Conservation (phyloP, 2,329 filamentous ascomycete genomes). For the Curvularia spicifera region DNA sequence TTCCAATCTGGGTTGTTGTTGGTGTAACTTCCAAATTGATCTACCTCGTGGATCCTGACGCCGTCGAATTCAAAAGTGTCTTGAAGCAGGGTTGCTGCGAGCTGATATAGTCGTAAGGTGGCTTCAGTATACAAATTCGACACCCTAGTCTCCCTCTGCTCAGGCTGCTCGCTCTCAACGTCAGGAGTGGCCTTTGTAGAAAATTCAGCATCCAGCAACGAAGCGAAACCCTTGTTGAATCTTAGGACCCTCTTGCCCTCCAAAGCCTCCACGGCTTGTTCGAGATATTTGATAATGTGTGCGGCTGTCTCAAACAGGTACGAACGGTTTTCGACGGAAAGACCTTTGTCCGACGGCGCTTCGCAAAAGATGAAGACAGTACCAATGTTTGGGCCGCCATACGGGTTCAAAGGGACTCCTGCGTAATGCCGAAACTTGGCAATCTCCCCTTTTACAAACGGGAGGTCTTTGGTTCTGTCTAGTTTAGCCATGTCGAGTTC, state of each 20-base stretch:
- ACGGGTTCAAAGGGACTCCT: conserved; percentile 14
- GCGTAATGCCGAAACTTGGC: conserved; percentile 16
- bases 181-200: conserved; percentile 2
- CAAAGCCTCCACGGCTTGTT: conserved; percentile 14
- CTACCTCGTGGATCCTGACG: conserved; percentile 12
- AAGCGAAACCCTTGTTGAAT: conserved; percentile 14
- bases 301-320: conserved; percentile 10
- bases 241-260: conserved; percentile 10
- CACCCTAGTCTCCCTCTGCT: conserved; percentile 2
- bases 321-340: conserved; percentile 4
- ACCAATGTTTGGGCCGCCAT: conserved; percentile 14
- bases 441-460: conserved; percentile 12
- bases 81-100: conserved; percentile 10
- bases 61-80: conserved; percentile 16
- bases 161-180: neutral
- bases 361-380: conserved; percentile 12
- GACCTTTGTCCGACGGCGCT: conserved; percentile 4
- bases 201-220: conserved; percentile 5
- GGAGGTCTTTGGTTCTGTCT: conserved; percentile 14
- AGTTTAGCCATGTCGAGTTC: conserved; percentile 11
- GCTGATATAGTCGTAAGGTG: conserved; percentile 7
- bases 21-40: conserved; percentile 2
- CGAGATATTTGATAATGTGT: conserved; percentile 13
- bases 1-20: conserved; percentile 15
- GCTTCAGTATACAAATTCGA: conserved; percentile 13